phyloP scores from a whole-genome alignment of 345 rosid species.

The Psidium guajava region DNA sequence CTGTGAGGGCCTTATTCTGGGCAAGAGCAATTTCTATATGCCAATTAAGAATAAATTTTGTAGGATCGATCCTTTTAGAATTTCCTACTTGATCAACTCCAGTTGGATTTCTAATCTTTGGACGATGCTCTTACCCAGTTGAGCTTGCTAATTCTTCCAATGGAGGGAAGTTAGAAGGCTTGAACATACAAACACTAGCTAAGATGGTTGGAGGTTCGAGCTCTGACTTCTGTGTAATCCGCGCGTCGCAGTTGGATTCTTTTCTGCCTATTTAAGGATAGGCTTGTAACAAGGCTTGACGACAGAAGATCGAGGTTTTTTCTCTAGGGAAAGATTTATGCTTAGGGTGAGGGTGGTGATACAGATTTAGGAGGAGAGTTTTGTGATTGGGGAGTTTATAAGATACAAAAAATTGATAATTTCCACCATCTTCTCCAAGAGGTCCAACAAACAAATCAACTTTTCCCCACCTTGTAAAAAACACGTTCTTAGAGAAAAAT shows the following conservation, averaged over 20 bases:
- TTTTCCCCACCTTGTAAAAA: neutral
- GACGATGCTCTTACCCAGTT: neutral
- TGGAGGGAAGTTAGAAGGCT: neutral
- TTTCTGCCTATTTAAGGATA: neutral
- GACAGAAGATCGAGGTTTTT: neutral
- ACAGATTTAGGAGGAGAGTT: no score
- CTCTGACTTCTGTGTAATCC: neutral
- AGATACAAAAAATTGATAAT: no score
- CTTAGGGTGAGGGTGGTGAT: neutral
- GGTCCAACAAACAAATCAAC: neutral
- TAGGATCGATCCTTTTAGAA: no score
- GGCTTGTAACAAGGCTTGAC: neutral
- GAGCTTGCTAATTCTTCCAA: neutral
- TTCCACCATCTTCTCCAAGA: neutral
- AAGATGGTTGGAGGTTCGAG: neutral
- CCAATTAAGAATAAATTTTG: neutral
- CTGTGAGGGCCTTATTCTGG: neutral
- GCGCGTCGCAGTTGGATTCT: neutral
- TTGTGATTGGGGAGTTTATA: neutral
- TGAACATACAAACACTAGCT: neutral
- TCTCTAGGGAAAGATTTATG: neutral
- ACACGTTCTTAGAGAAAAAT: accelerated
- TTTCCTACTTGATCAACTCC: neutral
- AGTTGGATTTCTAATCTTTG: neutral
- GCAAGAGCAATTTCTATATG: neutral